These are phyloP conservation scores for Byssothecium circinans DNA, from an alignment of 2,329 filamentous ascomycete species.

Conservation along the genomic window DNA sequence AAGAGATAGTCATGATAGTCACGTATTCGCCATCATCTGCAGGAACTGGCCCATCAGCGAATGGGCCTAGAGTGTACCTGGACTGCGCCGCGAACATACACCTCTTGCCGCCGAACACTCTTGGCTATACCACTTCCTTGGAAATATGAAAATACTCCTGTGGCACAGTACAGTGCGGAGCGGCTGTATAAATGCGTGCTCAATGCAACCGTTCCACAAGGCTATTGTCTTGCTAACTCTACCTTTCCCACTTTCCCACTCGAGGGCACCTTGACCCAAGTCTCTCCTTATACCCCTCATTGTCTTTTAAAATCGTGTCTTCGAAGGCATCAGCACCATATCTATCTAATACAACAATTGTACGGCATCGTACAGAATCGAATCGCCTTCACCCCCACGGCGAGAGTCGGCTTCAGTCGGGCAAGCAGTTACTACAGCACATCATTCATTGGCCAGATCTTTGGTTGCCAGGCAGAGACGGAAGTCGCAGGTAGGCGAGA, in stretches of 20 bases:
- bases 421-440: background rate
- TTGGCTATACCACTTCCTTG: slow-evolving; percentile 1
- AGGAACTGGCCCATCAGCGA: background rate
- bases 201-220: slow-evolving; percentile 26
- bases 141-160: slow-evolving; percentile 11
- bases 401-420: background rate
- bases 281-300: slow-evolving; percentile 6
- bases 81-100: slow-evolving; percentile 5
- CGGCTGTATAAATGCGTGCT: slow-evolving; percentile 9
- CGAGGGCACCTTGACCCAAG: background rate
- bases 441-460: background rate
- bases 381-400: too few relatives aligned
- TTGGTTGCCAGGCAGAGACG: background rate
- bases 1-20: background rate
- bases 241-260: background rate
- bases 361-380: too few relatives aligned
- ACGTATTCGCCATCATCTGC: too few relatives aligned
- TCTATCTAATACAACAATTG: too few relatives aligned
- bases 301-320: background rate
- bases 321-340: background rate
- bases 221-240: slow-evolving; percentile 9
- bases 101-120: background rate
- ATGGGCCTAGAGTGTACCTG: background rate
- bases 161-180: slow-evolving; percentile 15
- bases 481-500: background rate